A percentile compares a stretch with the other conserved stretches of the same genome.
These are phyloP conservation scores for Populus tomentosa DNA, from an alignment of 441 rosid species.

Conservation along the genomic window DNA sequence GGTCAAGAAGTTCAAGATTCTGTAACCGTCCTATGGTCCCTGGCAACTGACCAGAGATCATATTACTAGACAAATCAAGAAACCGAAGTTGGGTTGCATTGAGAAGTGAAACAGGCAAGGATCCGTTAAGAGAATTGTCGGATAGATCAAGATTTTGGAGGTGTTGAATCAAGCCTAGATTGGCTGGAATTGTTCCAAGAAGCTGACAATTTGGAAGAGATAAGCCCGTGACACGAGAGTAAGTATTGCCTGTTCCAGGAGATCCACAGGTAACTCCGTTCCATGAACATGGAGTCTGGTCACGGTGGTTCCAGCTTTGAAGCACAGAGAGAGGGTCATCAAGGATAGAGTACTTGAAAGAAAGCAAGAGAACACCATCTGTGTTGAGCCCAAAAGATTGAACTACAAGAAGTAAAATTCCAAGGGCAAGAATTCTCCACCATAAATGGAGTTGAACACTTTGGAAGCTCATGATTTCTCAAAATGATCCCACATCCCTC, in stretches of 20 bases:
- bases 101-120: conserved; percentile 57
- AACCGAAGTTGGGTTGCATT: conserved; percentile 45
- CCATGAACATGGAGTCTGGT: conserved; percentile 81
- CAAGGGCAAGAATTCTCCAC: conserved; percentile 23
- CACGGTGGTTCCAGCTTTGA: conserved; percentile 49
- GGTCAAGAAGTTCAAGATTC: conserved; percentile 53
- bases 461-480: conserved; percentile 39
- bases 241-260: conserved; percentile 19
- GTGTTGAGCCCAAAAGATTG: conserved; percentile 37
- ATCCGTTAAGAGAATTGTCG: conserved; percentile 71
- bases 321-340: conserved; percentile 54
- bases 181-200: conserved; percentile 63
- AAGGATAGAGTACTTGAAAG: conserved; percentile 56
- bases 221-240: conserved; percentile 42
- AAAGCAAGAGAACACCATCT: conserved; percentile 69
- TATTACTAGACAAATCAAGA: conserved; percentile 68
- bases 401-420: conserved; percentile 20
- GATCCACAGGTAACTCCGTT: conserved; percentile 56
- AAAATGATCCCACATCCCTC: conserved; percentile 41
- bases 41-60: conserved; percentile 55
- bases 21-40: conserved; percentile 41
- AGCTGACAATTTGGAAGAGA: conserved; percentile 66
- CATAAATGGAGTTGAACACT: conserved; percentile 26
- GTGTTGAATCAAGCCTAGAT: conserved; percentile 48
- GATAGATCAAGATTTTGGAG: conserved; percentile 67